Conservation (phyloP, 768 basidiomycete genomes). For the Phaeotremella fagi region DNA sequence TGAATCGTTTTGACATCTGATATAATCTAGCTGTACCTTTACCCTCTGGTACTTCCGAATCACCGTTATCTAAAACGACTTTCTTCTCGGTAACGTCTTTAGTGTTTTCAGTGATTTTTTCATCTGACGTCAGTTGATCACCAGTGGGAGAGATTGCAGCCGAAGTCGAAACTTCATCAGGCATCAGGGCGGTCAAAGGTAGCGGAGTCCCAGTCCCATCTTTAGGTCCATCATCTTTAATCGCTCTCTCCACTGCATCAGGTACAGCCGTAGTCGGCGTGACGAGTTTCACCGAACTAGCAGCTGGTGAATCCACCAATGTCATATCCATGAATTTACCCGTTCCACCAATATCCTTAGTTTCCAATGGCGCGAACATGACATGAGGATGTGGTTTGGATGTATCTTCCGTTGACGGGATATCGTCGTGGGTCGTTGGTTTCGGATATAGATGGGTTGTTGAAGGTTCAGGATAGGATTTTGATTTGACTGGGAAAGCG, state of each 20-base stretch:
- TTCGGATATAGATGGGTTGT: not conserved
- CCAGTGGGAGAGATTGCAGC: no score
- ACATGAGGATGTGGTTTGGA: slow-evolving; percentile 11
- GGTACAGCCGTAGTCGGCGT: not conserved
- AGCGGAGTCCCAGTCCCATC: slow-evolving; percentile 7
- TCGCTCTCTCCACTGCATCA: not conserved
- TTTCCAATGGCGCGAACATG: slow-evolving; percentile 11
- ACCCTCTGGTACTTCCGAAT: slow-evolving; percentile 27
- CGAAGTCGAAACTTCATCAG: slow-evolving; percentile 10
- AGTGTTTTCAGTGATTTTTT: not conserved
- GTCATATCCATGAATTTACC: not conserved
- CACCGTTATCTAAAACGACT: not conserved
- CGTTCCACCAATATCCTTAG: slow-evolving; percentile 3
- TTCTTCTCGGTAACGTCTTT: not conserved
- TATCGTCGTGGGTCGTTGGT: not conserved
- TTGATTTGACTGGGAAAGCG: slow-evolving; percentile 15
- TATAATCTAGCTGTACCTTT: slow-evolving; percentile 42
- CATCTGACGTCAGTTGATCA: not conserved
- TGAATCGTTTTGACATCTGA: slow-evolving; percentile 46
- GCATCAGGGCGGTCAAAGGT: slow-evolving; percentile 11
- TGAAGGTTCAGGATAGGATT: slow-evolving; percentile 13
- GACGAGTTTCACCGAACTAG: not conserved
- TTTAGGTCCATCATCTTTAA: not conserved
- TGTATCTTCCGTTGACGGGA: not conserved
- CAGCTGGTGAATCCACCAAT: slow-evolving; percentile 5